phyloP scores from a whole-genome alignment of 1,139 yeast species.

The Petasospora fabianii region DNA sequence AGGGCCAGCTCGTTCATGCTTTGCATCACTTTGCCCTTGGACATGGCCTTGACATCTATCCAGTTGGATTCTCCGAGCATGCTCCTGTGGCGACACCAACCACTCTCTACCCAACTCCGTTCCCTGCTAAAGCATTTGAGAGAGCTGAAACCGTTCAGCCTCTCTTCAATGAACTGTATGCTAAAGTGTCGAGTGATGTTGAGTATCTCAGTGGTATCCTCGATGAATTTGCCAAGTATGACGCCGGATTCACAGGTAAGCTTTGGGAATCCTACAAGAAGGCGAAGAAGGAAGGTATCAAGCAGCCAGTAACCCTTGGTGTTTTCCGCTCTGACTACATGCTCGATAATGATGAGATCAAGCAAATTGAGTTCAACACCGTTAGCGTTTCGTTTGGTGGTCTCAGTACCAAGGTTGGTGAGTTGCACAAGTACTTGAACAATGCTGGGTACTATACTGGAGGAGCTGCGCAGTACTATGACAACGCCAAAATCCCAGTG shows the following conservation, averaged over 20 bases:
- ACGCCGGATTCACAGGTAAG: conserved; percentile 77
- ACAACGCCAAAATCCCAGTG: conserved; percentile 53
- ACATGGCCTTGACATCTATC: conserved; percentile 78
- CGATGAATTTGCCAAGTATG: conserved; percentile 53
- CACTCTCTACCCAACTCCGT: conserved; percentile 87
- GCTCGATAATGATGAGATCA: conserved; percentile 60
- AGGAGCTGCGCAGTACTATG: conserved; percentile 35
- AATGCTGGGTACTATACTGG: conserved; percentile 49
- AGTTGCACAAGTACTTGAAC: conserved; percentile 66
- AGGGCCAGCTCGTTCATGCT: conserved; percentile 36
- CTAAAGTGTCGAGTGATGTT: conserved; percentile 51
- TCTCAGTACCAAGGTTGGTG: conserved; percentile 73
- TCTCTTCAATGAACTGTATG: conserved; percentile 69
- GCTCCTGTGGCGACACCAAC: conserved; percentile 72
- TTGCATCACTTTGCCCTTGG: conserved; percentile 73
- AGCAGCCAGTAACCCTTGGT: conserved; percentile 76
- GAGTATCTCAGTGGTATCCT: conserved; percentile 62
- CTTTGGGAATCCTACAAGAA: conserved; percentile 56
- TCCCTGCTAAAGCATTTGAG: conserved; percentile 63
- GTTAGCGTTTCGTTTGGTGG: conserved; percentile 96
- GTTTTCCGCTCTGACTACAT: conserved; percentile 89
- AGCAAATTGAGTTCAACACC: conserved; percentile 95
- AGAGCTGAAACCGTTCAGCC: conserved; percentile 67
- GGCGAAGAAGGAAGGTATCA: conserved; percentile 46
- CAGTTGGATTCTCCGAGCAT: conserved; percentile 45